Base-by-base conservation (phyloP, 306 rosid species). In the Lupinus albus region DNA sequence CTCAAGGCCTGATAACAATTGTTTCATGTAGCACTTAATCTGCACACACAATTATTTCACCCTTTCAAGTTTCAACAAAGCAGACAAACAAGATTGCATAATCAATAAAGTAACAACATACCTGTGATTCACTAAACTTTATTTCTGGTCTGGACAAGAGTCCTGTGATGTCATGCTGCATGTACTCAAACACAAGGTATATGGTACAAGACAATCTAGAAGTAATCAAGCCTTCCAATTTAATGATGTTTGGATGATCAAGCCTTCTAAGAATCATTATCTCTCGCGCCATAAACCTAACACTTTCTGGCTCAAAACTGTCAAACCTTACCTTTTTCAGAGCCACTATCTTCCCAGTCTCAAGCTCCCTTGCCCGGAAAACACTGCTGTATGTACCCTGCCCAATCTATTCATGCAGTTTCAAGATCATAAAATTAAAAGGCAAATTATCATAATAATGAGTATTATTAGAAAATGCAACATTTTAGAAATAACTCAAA, bases 331-430 rank as follows among this genome's bases (percentile, higher is more conserved):
- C 99, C 84, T 94, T 94, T 96, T 94, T 94, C 80, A 94, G 35
- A 38, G 99, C 99, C 58, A 90, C 96, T 56, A 90, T 82, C 92
- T 76, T 86, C 77, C 99, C 96, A 0, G 91, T 94, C 71, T 88
- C 97, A 6, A 82, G 84, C 60, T 90, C 95, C 30, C 81, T 86
- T 0, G 99, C 99, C 82, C 97, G 81, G 54, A 93, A 93, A 51
- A 93, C 99, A 49, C 90, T 93, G 32, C 99, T 93, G 55, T 93
- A 94, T 1, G 99, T 94, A 12, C 99, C 99, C 84, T 94, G 99
- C 77, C 99, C 99, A 81, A 93, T 88, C 99, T 93, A 54, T 54
- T 66, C 71, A 80, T 9, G 18, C 39, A 79, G 4, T 52, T 45
- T 28, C 1, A 32, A 73, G 32, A 17, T 46, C 5, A 39, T 10